phyloP scores from a whole-genome alignment of 768 basidiomycete species.

The Russula vinacea region DNA sequence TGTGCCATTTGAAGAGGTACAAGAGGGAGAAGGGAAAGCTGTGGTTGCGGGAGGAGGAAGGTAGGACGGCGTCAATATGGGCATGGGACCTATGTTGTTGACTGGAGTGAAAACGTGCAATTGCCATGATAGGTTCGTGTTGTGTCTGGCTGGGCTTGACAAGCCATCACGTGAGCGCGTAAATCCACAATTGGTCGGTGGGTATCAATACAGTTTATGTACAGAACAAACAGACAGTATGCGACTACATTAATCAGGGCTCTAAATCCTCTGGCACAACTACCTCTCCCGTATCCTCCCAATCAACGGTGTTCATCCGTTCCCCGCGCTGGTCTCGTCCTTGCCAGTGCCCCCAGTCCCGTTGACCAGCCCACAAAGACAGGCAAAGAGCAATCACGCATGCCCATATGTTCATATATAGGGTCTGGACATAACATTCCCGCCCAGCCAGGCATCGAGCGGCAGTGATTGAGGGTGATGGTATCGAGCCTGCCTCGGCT shows the following conservation, averaged over 20 bases:
- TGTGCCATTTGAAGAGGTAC: constrained; percentile 2
- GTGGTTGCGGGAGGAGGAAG: constrained; percentile 12
- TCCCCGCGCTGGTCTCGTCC: background rate
- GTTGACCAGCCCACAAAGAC: constrained; percentile 31
- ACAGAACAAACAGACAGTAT: background rate
- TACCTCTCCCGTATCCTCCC: constrained; percentile 22
- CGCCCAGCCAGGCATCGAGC: constrained; percentile 32
- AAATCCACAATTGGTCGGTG: background rate
- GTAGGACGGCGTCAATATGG: constrained; percentile 13
- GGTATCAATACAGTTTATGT: background rate
- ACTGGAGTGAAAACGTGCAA: background rate
- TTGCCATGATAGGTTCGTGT: background rate
- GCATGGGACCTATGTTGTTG: constrained; percentile 10
- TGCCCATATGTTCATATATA: constrained; percentile 31
- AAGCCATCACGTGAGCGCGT: constrained; percentile 18
- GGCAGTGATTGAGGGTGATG: background rate
- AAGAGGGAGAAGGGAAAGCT: background rate
- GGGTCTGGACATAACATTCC: constrained; percentile 32
- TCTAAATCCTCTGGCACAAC: constrained; percentile 14
- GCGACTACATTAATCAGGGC: background rate
- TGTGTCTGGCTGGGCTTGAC: background rate
- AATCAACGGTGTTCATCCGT: constrained; percentile 6
- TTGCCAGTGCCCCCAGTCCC: constrained; percentile 29
- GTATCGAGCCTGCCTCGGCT: constrained; percentile 1
- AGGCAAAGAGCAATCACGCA: constrained; percentile 31